Conservation (phyloP, 2,329 filamentous ascomycete genomes). For the Arthrobotrys megalospora region DNA sequence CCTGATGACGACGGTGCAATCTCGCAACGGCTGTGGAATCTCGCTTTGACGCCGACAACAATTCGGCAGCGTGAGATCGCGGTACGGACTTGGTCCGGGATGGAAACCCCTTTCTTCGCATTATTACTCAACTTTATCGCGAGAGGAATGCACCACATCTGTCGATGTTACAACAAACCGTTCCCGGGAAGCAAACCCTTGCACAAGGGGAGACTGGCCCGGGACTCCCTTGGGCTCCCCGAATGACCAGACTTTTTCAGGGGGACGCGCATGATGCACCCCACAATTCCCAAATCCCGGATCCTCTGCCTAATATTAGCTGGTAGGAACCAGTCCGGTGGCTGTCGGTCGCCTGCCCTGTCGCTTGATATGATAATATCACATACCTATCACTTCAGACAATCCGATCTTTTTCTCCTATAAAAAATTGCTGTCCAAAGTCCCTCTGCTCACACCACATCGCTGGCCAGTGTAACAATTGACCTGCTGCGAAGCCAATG, state of each 20-base stretch:
- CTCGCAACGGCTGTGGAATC: conserved; percentile 30
- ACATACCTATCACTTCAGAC: conserved; percentile 15
- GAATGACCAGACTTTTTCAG: conserved; percentile 42
- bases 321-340: conserved; percentile 53
- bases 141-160: conserved; percentile 13
- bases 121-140: conserved; percentile 35
- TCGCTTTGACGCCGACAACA: conserved; percentile 57
- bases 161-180: conserved; percentile 24
- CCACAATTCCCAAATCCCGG: conserved; percentile 61
- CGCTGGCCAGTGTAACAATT: conserved; percentile 17
- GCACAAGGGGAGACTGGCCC: not conserved
- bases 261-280: conserved; percentile 60
- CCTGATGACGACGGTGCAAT: conserved; percentile 23
- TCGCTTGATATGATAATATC: conserved; percentile 34
- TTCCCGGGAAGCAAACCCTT: conserved; percentile 5
- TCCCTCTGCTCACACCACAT: not conserved
- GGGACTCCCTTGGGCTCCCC: conserved; percentile 9
- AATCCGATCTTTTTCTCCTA: conserved; percentile 37
- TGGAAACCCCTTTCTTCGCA: conserved; percentile 42
- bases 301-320: conserved; percentile 57
- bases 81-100: conserved; percentile 60
- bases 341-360: conserved; percentile 38
- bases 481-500: conserved; percentile 1
- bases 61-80: conserved; percentile 40
- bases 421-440: conserved; percentile 15